phyloP scores from a whole-genome alignment of 805 yeast species.

The Debaryomyces prosopidis region DNA sequence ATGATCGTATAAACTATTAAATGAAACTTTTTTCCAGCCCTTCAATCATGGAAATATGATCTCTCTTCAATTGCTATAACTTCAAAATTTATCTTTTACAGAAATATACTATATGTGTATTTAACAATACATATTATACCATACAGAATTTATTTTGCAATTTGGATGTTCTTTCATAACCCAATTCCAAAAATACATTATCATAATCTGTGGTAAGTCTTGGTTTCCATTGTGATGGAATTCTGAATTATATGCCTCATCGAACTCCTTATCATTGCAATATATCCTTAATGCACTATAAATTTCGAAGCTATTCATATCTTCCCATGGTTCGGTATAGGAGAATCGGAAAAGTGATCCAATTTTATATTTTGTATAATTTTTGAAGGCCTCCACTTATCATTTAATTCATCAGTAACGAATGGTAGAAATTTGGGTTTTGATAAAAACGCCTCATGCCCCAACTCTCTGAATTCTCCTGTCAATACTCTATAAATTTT shows the following conservation, averaged over 20 bases:
- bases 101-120: no score
- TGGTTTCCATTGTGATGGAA: conserved; percentile 22
- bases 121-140: neutral
- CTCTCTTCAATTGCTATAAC: no score
- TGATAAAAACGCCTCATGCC: conserved; percentile 42
- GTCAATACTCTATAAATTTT: conserved; percentile 50
- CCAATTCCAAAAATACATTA: conserved; percentile 31
- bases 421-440: conserved; percentile 46
- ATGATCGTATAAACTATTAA: neutral
- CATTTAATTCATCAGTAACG: conserved; percentile 11
- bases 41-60: no score
- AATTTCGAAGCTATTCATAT: conserved; percentile 18
- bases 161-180: conserved; percentile 21
- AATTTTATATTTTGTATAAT: conserved; percentile 37
- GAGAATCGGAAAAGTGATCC: conserved; percentile 66
- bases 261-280: conserved; percentile 18
- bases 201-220: conserved; percentile 26
- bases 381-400: conserved; percentile 34
- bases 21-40: no score
- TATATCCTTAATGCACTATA: conserved; percentile 26
- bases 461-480: conserved; percentile 43
- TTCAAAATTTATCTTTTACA: no score
- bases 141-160: neutral
- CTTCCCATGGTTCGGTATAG: conserved; percentile 68
- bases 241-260: conserved; percentile 12